Percentiles rank a stretch among this genome's conserved stretches.
phyloP scores from a whole-genome alignment of 345 rosid species.

The Kernera saxatilis region DNA sequence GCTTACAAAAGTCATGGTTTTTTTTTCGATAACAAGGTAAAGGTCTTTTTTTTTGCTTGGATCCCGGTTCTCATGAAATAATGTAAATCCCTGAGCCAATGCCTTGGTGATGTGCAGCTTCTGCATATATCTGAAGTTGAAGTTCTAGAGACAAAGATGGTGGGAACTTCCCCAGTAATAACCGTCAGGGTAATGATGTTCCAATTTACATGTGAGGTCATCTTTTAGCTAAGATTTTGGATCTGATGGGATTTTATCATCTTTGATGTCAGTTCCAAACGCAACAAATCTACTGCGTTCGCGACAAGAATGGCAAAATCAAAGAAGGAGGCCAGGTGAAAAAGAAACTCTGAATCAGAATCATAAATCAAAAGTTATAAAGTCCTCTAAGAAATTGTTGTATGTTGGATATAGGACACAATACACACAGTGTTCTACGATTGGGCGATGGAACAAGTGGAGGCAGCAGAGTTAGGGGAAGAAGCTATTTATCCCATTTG shows the following conservation, averaged over 20 bases:
- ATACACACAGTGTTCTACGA: slow-evolving; percentile 71
- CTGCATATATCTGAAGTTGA: slow-evolving; percentile 87
- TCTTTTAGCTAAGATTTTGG: background rate
- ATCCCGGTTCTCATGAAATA: background rate
- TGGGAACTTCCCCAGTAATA: slow-evolving; percentile 81
- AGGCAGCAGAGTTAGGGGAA: slow-evolving; percentile 78
- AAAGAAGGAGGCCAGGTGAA: slow-evolving; percentile 90
- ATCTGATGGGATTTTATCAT: slow-evolving; percentile 14
- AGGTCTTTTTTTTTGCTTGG: background rate
- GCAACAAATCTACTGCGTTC: slow-evolving; percentile 80
- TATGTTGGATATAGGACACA: slow-evolving; percentile 51
- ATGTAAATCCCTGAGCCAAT: background rate
- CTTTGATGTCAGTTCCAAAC: slow-evolving; percentile 66
- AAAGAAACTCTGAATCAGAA: background rate
- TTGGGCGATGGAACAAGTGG: slow-evolving; percentile 98
- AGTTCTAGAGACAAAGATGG: slow-evolving; percentile 82
- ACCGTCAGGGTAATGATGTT: slow-evolving; percentile 53
- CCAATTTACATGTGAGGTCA: background rate
- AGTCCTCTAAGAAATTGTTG: background rate
- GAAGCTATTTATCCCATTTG: slow-evolving; percentile 82
- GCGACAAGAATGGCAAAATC: slow-evolving; percentile 62
- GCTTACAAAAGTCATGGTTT: slow-evolving; percentile 63
- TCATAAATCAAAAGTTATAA: background rate
- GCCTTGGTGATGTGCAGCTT: slow-evolving; percentile 45
- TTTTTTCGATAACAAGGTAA: slow-evolving; percentile 84